A percentile compares a stretch with the other conserved stretches of the same genome.
Conservation (phyloP, 176 grass and related monocot species). For the Rhynchospora breviuscula region DNA sequence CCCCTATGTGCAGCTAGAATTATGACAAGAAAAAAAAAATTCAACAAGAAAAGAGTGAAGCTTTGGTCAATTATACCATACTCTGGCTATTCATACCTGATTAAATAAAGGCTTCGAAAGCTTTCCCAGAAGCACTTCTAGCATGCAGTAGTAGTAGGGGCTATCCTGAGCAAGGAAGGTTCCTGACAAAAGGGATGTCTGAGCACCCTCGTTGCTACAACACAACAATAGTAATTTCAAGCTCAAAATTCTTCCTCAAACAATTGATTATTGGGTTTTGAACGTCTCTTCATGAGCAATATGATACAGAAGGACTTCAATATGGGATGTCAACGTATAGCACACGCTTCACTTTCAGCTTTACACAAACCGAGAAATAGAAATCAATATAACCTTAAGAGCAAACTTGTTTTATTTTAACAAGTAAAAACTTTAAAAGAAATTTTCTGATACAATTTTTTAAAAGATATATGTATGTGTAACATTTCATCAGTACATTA, state of each 20-base stretch:
- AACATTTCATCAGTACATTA: neutral
- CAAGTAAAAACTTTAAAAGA: neutral
- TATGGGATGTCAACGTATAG: neutral
- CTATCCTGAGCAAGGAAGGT: constrained; percentile 90
- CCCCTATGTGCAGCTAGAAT: neutral
- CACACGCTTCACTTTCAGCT: neutral
- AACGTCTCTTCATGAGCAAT: neutral
- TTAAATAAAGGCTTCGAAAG: constrained; percentile 71
- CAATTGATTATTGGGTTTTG: neutral
- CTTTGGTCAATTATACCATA: neutral
- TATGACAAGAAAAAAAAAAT: neutral
- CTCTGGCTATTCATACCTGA: constrained; percentile 36
- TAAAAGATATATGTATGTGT: neutral
- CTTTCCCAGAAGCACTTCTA: constrained; percentile 90
- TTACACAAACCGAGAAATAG: no score
- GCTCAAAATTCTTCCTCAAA: constrained; percentile 2
- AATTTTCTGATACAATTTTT: neutral
- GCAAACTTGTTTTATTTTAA: no score
- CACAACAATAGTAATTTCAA: constrained; percentile 31
- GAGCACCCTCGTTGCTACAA: constrained; percentile 70
- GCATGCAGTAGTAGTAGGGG: constrained; percentile 89
- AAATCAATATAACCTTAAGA: no score
- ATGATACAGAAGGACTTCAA: neutral
- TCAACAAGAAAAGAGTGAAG: neutral
- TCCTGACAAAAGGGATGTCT: constrained; percentile 55